Evolutionary conservation across 2,329 filamentous ascomycete species (phyloP), one percentile per base, ranked within the genome.

Genomic region (Calonectria multiphialidica): DNA sequence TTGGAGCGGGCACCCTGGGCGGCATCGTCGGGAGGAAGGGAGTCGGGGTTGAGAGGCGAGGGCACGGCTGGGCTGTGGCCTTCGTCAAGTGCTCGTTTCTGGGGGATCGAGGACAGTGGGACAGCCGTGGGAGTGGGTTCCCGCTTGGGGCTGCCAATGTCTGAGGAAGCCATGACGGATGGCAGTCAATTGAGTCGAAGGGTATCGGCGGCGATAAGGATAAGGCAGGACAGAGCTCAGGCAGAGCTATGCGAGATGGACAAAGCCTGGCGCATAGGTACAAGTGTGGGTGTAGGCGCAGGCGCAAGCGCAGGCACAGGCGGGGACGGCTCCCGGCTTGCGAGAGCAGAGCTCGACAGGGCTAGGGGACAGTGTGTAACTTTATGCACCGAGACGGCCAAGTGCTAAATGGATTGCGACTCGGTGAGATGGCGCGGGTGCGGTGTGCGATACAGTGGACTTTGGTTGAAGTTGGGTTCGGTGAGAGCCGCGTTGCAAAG

Each of bases 31-130:
- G 82, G 81, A 16, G 82, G 79, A 25, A 83, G 82, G 3, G 82
- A 78, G 67, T 85, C 86, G 49, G 92, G 91, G 77, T 95, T 95
- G 73, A 96, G 89, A 33, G 93, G 93, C 13, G 94, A 96, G 3
- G 93, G 91, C 2, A 95, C 88, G 15, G 91, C 88, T 5, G 94
- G 93, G 72, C 89, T 89, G 82, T 95, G 92, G 80, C 91, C 91
- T 78, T 94, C 93, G 72, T 94, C 92, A 35, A 93, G 87, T 25
- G 87, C 85, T 71, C 92, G 91, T 79, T 94, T 94, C 80, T 93
- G 89, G 4, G 92, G 90, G 28, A 93, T 84, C 12, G 87, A 87
- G 63, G 87, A 84, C 82, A 84, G 78, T 7, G 84, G 79, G 18
- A 82, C 77, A 25, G 82, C 76, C 21, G 81, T 81, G 33, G 86